Base-by-base conservation (phyloP, 148 eudicot species). In the Chenopodium suecicum region DNA sequence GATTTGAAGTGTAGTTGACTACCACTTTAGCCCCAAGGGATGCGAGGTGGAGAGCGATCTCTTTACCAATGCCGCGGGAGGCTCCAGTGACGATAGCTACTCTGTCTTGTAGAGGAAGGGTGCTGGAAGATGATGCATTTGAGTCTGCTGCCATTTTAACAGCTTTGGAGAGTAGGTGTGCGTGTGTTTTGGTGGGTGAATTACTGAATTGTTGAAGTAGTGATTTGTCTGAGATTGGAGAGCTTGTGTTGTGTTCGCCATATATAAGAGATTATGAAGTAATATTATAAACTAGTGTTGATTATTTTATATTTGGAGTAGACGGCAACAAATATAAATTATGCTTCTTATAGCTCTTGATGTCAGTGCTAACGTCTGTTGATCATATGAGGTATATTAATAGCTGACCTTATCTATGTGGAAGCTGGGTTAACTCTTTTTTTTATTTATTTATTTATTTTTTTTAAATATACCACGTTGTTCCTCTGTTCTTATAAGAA, bases 61-160 rank as follows among this genome's bases (percentile, higher is more conserved):
- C 81, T 76, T 81, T 81, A 63, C 92, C 91, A 0, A 88, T 87
- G 17, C 91, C 91, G 9, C 89, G 90, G 4, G 91, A 87, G 16
- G 79, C 84, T 13, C 91, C 90, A 4, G 90, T 89, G 50, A 89
- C 91, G 16, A 88, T 83, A 1, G 88, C 90, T 52, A 85, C 88
- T 20, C 88, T 64, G 68, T 78, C 88, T 32, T 70, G 78, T 14
- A 85, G 86, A 4, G 83, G 78, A 56, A 81, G 80, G 58, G 85
- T n/a, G 48, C 85, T 68, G 76, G 87, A 56, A 56, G 84, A 54
- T 69, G 82, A 16, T 47, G 85, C 52, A 80, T 70, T 79, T 46
- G 80, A 75, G 63, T 69, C 82, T 79, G 41, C 73, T 22, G 80
- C 65, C 86, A 84, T 84, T 80, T 23, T 70, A 0, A 41, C 46